Conservation (phyloP, 495 filamentous ascomycete species). For the Amphirosellinia nigrospora region DNA sequence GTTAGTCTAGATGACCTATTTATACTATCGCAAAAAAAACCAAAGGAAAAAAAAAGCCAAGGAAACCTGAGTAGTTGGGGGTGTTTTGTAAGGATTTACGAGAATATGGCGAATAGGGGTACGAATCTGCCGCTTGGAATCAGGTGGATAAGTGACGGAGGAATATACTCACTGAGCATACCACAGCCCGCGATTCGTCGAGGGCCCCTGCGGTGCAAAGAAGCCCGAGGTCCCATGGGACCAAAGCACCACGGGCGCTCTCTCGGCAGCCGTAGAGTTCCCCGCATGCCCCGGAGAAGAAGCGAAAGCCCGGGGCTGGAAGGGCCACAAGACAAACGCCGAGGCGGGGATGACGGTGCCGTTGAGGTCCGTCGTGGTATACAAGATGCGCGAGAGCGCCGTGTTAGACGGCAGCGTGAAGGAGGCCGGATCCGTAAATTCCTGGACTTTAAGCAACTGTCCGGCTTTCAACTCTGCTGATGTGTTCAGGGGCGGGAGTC, state of each 20-base stretch:
- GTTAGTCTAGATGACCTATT: too few species aligned
- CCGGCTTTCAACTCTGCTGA: slow-evolving; percentile 1
- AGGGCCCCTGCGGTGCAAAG: slow-evolving; percentile 51
- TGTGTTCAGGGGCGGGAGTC: slow-evolving; percentile 27
- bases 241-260: slow-evolving; percentile 55
- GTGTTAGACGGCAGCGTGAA: slow-evolving; percentile 48
- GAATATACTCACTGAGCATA: slow-evolving; percentile 40
- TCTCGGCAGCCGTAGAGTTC: not conserved
- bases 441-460: slow-evolving; percentile 45
- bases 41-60: too few species aligned
- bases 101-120: not conserved
- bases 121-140: too few species aligned
- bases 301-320: slow-evolving; percentile 35
- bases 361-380: slow-evolving; percentile 52
- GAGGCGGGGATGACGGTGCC: slow-evolving; percentile 56
- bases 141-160: too few species aligned
- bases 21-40: too few species aligned
- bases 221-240: slow-evolving; percentile 61
- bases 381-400: slow-evolving; percentile 56
- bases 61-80: too few species aligned
- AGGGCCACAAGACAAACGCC: slow-evolving; percentile 61
- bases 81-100: not conserved
- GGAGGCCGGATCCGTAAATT: slow-evolving; percentile 39
- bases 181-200: slow-evolving; percentile 52
- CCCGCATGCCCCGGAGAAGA: not conserved